Conservation (phyloP, 352 stramenopile genomes). For the Phytophthora foliorum region DNA sequence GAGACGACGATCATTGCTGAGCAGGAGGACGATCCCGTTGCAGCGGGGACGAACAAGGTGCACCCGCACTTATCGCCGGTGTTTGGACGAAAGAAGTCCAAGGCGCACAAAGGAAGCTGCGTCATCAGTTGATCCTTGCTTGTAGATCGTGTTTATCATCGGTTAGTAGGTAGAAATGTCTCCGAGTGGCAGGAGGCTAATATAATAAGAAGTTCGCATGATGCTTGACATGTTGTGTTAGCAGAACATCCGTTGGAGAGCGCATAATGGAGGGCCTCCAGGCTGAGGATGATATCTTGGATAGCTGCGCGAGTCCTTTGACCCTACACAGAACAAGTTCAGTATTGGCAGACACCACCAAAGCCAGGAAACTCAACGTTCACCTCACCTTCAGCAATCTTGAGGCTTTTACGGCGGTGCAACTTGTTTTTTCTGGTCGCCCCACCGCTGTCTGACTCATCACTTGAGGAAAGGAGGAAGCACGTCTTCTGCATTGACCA, state of each 20-base stretch:
- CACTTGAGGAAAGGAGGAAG: slow-evolving; percentile 28
- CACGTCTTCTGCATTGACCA: slow-evolving; percentile 23
- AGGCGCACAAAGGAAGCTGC: slow-evolving; percentile 44
- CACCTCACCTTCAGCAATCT: slow-evolving; percentile 22
- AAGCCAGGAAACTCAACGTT: neutral
- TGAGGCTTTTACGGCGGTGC: slow-evolving; percentile 9
- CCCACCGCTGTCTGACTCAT: slow-evolving; percentile 19
- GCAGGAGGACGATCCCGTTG: slow-evolving; percentile 56
- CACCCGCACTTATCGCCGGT: slow-evolving; percentile 27
- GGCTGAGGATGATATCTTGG: slow-evolving; percentile 13
- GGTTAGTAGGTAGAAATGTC: slow-evolving; percentile 28
- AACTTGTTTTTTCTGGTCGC: slow-evolving; percentile 15
- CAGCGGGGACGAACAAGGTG: slow-evolving; percentile 22
- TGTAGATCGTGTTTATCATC: slow-evolving; percentile 6
- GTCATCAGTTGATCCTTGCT: slow-evolving; percentile 45
- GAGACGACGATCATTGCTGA: slow-evolving; percentile 80
- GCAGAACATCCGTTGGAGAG: slow-evolving; percentile 65
- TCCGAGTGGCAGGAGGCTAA: slow-evolving; percentile 13
- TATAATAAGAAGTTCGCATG: slow-evolving; percentile 19
- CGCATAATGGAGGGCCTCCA: slow-evolving; percentile 34
- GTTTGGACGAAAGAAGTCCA: slow-evolving; percentile 35
- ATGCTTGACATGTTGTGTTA: slow-evolving; percentile 4
- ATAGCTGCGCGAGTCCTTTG: slow-evolving; percentile 12
- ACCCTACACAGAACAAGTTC: slow-evolving; percentile 8
- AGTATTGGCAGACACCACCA: neutral